Percentiles rank a stretch among this genome's conserved stretches.
phyloP scores from a whole-genome alignment of 1,284 basidiomycete species.

The Papiliotrema flavescens region DNA sequence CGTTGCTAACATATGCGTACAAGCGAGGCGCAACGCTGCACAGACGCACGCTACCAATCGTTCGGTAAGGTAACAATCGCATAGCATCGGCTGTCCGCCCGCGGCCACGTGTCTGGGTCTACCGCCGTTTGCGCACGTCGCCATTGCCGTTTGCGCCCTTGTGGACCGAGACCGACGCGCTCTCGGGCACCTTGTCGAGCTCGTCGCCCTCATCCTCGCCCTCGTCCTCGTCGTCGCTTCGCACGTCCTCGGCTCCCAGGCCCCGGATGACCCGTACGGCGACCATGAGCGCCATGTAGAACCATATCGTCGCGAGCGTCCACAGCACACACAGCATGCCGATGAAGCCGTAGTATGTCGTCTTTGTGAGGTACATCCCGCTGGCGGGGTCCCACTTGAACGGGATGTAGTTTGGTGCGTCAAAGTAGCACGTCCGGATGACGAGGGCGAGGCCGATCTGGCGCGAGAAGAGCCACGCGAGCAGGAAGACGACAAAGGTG shows the following conservation, averaged over 20 bases:
- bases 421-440: constrained; percentile 60
- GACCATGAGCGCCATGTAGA: constrained; percentile 74
- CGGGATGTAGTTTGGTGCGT: constrained; percentile 54
- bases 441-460: constrained; percentile 72
- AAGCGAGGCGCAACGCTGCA: too few relatives aligned
- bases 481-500: constrained; percentile 74
- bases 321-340: constrained; percentile 57
- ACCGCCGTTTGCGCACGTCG: too few relatives aligned
- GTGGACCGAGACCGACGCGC: neutral
- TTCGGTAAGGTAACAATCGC: too few relatives aligned
- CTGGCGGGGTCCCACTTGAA: constrained; percentile 60
- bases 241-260: constrained; percentile 72
- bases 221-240: constrained; percentile 73
- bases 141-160: too few relatives aligned
- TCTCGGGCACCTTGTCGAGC: constrained; percentile 1
- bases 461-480: constrained; percentile 85
- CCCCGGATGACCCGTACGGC: constrained; percentile 76
- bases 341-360: constrained; percentile 56
- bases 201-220: constrained; percentile 13
- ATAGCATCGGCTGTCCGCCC: too few relatives aligned
- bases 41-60: too few relatives aligned
- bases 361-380: constrained; percentile 58
- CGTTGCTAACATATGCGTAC: too few relatives aligned
- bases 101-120: too few relatives aligned
- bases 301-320: constrained; percentile 78